Percentiles rank a stretch among this genome's conserved stretches.
Conservation (phyloP, 1,284 basidiomycete genomes). For the Leccinum solheimii region DNA sequence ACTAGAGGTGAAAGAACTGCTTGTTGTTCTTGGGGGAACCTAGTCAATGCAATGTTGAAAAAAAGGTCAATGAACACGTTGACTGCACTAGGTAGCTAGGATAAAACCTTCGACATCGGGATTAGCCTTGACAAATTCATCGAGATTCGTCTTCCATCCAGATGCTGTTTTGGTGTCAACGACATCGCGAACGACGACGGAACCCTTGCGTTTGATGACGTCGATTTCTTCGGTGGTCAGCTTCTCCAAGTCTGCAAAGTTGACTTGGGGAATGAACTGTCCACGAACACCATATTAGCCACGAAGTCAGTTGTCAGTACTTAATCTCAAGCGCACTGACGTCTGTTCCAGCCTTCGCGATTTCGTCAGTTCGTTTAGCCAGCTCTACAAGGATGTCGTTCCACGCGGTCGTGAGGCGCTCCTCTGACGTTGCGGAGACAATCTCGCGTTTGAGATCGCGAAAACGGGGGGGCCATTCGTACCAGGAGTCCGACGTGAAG, state of each 20-base stretch:
- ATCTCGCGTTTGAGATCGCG: slow-evolving; percentile 58
- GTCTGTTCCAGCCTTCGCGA: slow-evolving; percentile 48
- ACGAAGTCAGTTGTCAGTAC: not conserved
- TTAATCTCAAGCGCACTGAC: slow-evolving; percentile 36
- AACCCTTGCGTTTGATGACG: slow-evolving; percentile 55
- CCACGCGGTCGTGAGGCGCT: slow-evolving; percentile 55
- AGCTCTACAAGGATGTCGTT: slow-evolving; percentile 54
- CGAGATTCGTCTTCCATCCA: slow-evolving; percentile 56
- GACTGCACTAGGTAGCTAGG: not conserved
- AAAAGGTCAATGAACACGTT: not conserved
- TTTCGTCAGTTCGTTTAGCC: slow-evolving; percentile 43
- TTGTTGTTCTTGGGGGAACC: slow-evolving; percentile 59
- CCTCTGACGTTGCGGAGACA: slow-evolving; percentile 48
- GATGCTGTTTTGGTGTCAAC: slow-evolving; percentile 56
- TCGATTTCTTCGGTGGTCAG: slow-evolving; percentile 48
- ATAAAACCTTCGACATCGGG: slow-evolving; percentile 50
- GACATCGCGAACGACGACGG: slow-evolving; percentile 62
- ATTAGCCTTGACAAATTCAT: slow-evolving; percentile 58
- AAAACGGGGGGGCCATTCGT: slow-evolving; percentile 45
- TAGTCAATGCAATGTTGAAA: slow-evolving; percentile 25
- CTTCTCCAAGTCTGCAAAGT: slow-evolving; percentile 43
- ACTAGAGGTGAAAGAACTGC: slow-evolving; percentile 76
- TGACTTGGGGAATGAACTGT: slow-evolving; percentile 46
- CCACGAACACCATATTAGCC: not conserved
- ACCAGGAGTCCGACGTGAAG: slow-evolving; percentile 16